Percentiles rank a stretch among this genome's conserved stretches.
Evolutionary conservation across 768 basidiomycete species (phyloP).

Genomic region (Coprinopsis sp.): DNA sequence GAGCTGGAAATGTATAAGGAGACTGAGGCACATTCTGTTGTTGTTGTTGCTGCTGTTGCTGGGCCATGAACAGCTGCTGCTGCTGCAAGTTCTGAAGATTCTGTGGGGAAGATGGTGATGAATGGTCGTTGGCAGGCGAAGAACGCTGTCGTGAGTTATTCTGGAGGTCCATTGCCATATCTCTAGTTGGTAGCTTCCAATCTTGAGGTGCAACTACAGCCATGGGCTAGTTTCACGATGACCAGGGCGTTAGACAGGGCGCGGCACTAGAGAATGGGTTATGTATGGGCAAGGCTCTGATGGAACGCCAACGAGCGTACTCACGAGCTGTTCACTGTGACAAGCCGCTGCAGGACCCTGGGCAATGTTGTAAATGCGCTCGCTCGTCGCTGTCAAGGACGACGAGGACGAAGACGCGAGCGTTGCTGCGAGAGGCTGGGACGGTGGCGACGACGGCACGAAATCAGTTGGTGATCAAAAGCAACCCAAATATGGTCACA

Average conservation of each 20-base stretch:
- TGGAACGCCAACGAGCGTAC: constrained; percentile 2
- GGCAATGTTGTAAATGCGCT: constrained; percentile 4
- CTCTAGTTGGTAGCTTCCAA: constrained; percentile 64
- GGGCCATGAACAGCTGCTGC: constrained; percentile 19
- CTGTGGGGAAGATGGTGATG: constrained; percentile 17
- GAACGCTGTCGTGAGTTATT: constrained; percentile 50
- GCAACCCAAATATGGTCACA: too few species aligned
- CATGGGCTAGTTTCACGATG: constrained; percentile 48
- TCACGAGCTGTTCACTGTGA: neutral
- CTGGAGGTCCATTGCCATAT: constrained; percentile 58
- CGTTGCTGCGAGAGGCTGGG: constrained; percentile 10
- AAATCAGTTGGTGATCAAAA: constrained; percentile 32
- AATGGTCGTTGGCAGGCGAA: constrained; percentile 54
- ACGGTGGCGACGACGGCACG: constrained; percentile 31
- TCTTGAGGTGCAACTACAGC: constrained; percentile 75
- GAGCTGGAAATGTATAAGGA: constrained; percentile 64
- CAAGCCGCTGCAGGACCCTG: constrained; percentile 2
- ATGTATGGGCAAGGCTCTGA: constrained; percentile 7
- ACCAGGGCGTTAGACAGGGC: constrained; percentile 9
- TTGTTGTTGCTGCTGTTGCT: constrained; percentile 30
- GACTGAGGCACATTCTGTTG: constrained; percentile 31
- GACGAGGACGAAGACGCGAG: constrained; percentile 8
- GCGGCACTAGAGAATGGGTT: constrained; percentile 4
- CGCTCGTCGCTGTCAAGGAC: constrained; percentile 5
- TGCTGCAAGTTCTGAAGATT: constrained; percentile 16